phyloP scores from a whole-genome alignment of 352 stramenopile species.

The Pythium grandisporangium region DNA sequence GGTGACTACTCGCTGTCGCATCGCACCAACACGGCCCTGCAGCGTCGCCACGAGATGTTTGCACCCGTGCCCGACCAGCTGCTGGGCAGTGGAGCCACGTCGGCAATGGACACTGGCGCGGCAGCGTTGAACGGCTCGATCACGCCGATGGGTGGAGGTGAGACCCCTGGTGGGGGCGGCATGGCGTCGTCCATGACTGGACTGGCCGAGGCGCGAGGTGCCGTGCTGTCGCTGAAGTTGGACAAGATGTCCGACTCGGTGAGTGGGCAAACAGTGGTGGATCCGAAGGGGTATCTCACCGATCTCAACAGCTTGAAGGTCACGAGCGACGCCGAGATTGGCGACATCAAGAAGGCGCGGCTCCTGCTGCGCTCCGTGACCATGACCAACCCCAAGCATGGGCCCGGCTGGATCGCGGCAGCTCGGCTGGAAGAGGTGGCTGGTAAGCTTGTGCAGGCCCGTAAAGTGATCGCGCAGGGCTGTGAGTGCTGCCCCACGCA shows the following conservation, averaged over 20 bases:
- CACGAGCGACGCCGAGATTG: slow-evolving; percentile 91
- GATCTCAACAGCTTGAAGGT: slow-evolving; percentile 94
- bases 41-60: slow-evolving; percentile 92
- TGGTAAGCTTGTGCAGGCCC: slow-evolving; percentile 92
- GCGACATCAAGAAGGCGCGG: slow-evolving; percentile 98
- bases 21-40: slow-evolving; percentile 87
- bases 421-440: slow-evolving; percentile 97
- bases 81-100: slow-evolving; percentile 45
- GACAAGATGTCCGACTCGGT: slow-evolving; percentile 97
- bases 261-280: slow-evolving; percentile 94
- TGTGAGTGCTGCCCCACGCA: slow-evolving; percentile 94
- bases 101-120: no score
- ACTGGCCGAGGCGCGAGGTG: slow-evolving; percentile 87
- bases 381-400: slow-evolving; percentile 98
- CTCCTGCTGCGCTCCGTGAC: slow-evolving; percentile 95
- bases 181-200: slow-evolving; percentile 76
- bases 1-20: slow-evolving; percentile 93
- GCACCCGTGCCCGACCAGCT: slow-evolving; percentile 93
- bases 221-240: slow-evolving; percentile 92
- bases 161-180: slow-evolving; percentile 52
- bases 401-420: slow-evolving; percentile 96
- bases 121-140: slow-evolving; percentile 34
- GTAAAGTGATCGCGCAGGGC: slow-evolving; percentile 97
- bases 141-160: slow-evolving; percentile 29
- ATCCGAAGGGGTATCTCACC: slow-evolving; percentile 98